Conservation (phyloP, 2,329 filamentous ascomycete species). For the Mycosphaerella arachidis region DNA sequence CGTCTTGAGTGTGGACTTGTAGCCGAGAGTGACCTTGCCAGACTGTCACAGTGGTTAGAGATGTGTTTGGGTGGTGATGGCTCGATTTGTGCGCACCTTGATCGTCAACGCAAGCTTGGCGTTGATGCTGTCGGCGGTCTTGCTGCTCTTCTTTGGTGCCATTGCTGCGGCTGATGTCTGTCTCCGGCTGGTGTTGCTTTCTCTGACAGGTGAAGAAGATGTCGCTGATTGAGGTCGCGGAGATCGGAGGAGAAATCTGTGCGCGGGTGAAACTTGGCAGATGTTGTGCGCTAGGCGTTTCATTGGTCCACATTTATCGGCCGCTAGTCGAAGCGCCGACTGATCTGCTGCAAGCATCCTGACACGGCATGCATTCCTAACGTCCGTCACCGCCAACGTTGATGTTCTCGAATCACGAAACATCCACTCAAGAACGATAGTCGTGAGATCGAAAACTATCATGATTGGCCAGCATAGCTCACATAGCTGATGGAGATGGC, state of each 20-base stretch:
- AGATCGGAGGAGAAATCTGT: background rate
- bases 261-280: background rate
- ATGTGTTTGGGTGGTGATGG: background rate
- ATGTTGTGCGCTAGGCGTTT: background rate
- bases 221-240: background rate
- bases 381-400: no score
- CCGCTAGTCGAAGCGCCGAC: background rate
- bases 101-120: constrained; percentile 55
- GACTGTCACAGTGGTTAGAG: constrained; percentile 34
- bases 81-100: constrained; percentile 27
- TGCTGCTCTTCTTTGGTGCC: constrained; percentile 77
- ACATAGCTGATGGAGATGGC: background rate
- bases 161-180: constrained; percentile 40
- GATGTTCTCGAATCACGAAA: no score
- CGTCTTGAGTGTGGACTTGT: constrained; percentile 84
- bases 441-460: no score
- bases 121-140: constrained; percentile 77
- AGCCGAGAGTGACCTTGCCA: constrained; percentile 73
- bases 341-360: background rate
- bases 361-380: background rate
- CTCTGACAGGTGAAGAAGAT: constrained; percentile 10
- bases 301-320: background rate
- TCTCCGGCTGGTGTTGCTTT: constrained; percentile 10
- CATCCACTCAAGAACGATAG: no score
- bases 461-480: no score